These are phyloP conservation scores for Aphanomyces astaci DNA, from an alignment of 352 stramenopile species.

Conservation along the genomic window DNA sequence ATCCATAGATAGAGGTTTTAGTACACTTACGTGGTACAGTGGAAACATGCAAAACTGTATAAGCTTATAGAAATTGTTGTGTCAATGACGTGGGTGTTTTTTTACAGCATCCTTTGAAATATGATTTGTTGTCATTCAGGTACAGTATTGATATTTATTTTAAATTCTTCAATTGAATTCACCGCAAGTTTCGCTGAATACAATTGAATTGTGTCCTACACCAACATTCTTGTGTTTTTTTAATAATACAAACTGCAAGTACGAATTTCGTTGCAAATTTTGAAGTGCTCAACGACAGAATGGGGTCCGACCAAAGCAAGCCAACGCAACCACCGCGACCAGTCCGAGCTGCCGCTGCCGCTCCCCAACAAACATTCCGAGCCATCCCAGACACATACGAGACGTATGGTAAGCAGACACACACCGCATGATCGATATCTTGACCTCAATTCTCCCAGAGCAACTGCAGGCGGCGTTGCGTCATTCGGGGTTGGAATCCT, in stretches of 20 bases:
- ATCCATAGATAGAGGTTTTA: too few relatives aligned
- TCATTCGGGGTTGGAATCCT: conserved; percentile 44
- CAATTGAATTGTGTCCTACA: too few relatives aligned
- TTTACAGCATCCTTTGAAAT: too few relatives aligned
- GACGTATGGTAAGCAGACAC: background rate
- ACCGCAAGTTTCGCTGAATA: background rate
- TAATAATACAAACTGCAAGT: background rate
- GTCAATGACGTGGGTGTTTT: too few relatives aligned
- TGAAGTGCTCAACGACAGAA: background rate
- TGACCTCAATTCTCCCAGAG: conserved; percentile 26
- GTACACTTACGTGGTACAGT: too few relatives aligned
- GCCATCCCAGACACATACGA: conserved; percentile 8
- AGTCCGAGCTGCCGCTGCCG: too few relatives aligned
- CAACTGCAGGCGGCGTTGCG: conserved; percentile 49
- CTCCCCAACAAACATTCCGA: conserved; percentile 5
- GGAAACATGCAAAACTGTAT: too few relatives aligned
- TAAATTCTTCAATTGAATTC: background rate
- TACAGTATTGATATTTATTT: too few relatives aligned
- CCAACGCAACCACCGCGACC: background rate
- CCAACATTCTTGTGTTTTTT: background rate
- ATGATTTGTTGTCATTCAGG: too few relatives aligned
- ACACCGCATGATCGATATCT: background rate
- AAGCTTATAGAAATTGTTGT: too few relatives aligned
- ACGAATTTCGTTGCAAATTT: background rate
- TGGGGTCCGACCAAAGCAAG: background rate